Conservation (phyloP, 2,329 filamentous ascomycete genomes). For the Curvularia verruculosa region DNA sequence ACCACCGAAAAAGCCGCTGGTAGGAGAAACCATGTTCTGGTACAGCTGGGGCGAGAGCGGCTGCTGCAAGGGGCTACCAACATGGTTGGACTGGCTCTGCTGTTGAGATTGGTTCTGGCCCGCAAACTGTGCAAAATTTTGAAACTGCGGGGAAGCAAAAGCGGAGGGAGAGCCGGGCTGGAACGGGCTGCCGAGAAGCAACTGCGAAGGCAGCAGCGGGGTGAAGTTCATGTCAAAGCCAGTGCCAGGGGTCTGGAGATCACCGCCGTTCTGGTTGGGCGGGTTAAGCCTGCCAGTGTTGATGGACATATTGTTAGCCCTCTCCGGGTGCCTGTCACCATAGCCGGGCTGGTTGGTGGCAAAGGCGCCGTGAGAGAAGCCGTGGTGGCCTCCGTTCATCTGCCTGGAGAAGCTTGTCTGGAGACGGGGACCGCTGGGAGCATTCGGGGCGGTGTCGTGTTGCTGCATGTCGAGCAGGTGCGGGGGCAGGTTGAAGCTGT, state of each 20-base stretch:
- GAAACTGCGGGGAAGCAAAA: conserved; percentile 90
- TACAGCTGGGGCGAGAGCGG: conserved; percentile 81
- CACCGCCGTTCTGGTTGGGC: conserved; percentile 64
- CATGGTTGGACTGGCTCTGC: conserved; percentile 65
- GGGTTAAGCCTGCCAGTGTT: conserved; percentile 76
- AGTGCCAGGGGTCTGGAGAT: conserved; percentile 85
- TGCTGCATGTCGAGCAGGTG: conserved; percentile 92
- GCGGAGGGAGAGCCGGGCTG: conserved; percentile 91
- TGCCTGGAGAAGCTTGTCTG: conserved; percentile 77
- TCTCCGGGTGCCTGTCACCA: conserved; percentile 82
- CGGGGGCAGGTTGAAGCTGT: conserved; percentile 82
- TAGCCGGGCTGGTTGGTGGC: conserved; percentile 83
- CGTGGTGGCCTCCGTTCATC: conserved; percentile 70
- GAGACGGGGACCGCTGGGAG: conserved; percentile 62
- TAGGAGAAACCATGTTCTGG: conserved; percentile 83
- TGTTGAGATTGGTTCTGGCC: conserved; percentile 63
- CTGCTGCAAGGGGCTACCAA: conserved; percentile 73
- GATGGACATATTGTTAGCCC: conserved; percentile 86
- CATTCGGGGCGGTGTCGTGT: conserved; percentile 69
- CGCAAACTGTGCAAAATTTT: conserved; percentile 75
- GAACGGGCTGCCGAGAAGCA: conserved; percentile 94
- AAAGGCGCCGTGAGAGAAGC: conserved; percentile 92
- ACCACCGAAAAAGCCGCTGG: conserved; percentile 77
- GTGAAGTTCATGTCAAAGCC: conserved; percentile 99
- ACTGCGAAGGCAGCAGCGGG: conserved; percentile 88